Conservation (phyloP, 768 basidiomycete genomes). For the Lactarius akahatsu region DNA sequence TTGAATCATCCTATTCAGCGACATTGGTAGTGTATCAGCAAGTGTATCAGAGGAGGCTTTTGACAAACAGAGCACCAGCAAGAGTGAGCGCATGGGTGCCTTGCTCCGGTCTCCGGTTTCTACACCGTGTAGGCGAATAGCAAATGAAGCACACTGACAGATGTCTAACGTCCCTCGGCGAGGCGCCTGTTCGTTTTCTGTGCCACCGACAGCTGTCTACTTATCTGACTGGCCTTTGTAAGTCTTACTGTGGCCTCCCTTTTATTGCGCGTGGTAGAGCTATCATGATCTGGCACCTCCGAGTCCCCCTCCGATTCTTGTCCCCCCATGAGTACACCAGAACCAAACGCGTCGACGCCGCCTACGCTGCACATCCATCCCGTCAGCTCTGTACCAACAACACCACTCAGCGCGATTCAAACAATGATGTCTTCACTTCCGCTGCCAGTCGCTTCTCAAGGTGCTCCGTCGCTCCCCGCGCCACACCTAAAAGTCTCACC, state of each 20-base stretch:
- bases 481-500: background rate
- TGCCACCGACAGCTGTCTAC: conserved; percentile 23
- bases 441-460: background rate
- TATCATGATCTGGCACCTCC: background rate
- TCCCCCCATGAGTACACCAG: background rate
- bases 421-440: background rate
- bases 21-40: too few species aligned
- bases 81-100: too few species aligned
- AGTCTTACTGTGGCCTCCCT: background rate
- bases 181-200: background rate
- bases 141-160: conserved; percentile 7
- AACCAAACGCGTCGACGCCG: background rate
- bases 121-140: too few species aligned
- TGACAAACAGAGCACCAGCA: too few species aligned
- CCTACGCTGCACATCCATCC: background rate
- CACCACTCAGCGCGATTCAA: background rate
- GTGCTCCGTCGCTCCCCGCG: background rate
- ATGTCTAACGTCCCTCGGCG: background rate
- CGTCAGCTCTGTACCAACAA: background rate
- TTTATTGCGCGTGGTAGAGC: background rate
- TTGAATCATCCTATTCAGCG: too few species aligned
- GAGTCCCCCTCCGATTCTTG: background rate
- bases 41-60: too few species aligned
- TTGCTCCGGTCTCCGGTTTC: too few species aligned
- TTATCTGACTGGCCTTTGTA: background rate